Percentiles rank a stretch among this genome's conserved stretches.
phyloP scores from a whole-genome alignment of 2,329 filamentous ascomycete genomes.

The Curvularia lunata region DNA sequence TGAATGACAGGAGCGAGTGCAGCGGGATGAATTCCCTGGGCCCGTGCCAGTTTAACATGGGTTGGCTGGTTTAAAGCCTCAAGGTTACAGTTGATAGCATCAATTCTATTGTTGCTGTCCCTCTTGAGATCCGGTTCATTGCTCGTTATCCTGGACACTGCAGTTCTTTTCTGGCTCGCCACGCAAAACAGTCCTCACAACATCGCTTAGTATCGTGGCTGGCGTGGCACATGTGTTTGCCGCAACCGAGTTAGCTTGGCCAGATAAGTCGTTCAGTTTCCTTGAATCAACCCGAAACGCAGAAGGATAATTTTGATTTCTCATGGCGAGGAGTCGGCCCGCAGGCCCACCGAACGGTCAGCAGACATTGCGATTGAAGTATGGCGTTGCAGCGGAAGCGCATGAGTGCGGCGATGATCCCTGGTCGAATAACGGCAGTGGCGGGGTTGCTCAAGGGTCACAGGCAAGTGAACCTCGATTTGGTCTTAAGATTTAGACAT shows the following conservation, averaged over 20 bases:
- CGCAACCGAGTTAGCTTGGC: neutral
- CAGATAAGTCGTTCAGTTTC: neutral
- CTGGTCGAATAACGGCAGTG: conserved; percentile 2
- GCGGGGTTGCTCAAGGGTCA: neutral
- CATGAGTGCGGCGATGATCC: conserved; percentile 9
- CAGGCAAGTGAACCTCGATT: conserved; percentile 9
- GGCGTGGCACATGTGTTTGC: conserved; percentile 5
- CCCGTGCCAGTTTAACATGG: conserved; percentile 9
- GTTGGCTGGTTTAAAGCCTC: conserved; percentile 22
- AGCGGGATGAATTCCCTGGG: conserved; percentile 3
- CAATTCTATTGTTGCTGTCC: conserved; percentile 21
- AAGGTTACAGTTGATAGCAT: conserved; percentile 25
- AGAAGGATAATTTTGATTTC: conserved; percentile 1
- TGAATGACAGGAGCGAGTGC: conserved; percentile 7
- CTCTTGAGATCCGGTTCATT: conserved; percentile 11
- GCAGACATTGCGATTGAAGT: neutral
- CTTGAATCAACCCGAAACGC: neutral
- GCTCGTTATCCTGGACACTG: conserved; percentile 12
- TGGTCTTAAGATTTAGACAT: conserved; percentile 16
- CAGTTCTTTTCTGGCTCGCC: conserved; percentile 7
- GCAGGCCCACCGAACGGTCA: conserved; percentile 1
- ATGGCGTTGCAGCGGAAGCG: neutral
- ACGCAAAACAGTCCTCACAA: neutral
- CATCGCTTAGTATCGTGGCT: neutral
- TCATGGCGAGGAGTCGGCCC: conserved; percentile 2